Conservation (phyloP, 352 stramenopile species). For the Globisporangium camurandrum region DNA sequence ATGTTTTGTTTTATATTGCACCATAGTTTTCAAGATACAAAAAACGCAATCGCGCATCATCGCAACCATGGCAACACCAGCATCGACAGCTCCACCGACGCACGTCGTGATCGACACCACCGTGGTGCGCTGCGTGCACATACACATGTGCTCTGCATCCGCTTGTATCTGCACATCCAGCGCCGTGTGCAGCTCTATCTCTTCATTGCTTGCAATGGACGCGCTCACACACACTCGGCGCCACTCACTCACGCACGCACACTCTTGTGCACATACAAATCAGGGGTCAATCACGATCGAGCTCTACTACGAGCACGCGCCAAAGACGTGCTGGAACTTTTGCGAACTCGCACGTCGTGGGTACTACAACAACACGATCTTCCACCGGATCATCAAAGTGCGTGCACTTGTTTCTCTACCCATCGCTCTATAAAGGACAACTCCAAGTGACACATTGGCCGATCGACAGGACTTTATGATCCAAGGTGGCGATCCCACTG, state of each 20-base stretch:
- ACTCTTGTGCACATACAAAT: background rate
- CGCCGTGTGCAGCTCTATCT: too few species aligned
- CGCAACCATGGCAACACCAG: background rate
- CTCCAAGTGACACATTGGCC: too few species aligned
- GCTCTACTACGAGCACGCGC: constrained; percentile 91
- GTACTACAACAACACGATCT: constrained; percentile 95
- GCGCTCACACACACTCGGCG: too few species aligned
- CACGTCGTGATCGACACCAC: constrained; percentile 84
- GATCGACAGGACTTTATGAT: constrained; percentile 96
- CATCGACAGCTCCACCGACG: constrained; percentile 29
- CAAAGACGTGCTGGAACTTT: constrained; percentile 92
- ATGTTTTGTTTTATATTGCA: too few species aligned
- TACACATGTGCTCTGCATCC: background rate
- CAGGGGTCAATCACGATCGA: constrained; percentile 90
- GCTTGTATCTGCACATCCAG: background rate
- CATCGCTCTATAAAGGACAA: too few species aligned
- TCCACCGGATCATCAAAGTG: constrained; percentile 93
- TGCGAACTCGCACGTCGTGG: constrained; percentile 85
- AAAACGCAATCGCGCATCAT: too few species aligned
- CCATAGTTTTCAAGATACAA: too few species aligned
- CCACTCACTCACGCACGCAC: background rate
- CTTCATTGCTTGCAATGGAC: too few species aligned
- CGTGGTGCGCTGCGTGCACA: constrained; percentile 30
- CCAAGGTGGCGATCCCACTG: constrained; percentile 92
- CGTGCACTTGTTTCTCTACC: background rate